Evolutionary conservation across 192 early-diverging fungal genomes (phyloP), one percentile per base, ranked within the genome.

Genomic region (Cetraspora pellucida): DNA sequence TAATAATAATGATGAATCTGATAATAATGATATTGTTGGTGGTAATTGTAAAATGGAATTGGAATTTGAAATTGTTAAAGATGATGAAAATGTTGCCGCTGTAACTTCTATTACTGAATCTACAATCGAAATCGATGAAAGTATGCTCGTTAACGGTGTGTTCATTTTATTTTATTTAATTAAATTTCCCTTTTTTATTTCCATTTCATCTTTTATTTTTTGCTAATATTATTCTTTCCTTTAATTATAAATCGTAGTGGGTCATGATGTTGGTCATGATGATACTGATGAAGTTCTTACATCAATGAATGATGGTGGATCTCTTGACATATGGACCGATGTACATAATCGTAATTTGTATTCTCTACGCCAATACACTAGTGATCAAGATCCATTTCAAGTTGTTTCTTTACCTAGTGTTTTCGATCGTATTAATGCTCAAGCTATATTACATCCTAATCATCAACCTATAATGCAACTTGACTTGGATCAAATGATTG

Each of bases 341-440:
- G 50, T 19, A 0, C 52, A 37, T 65, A 43, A 4, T 21, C 16
- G 4, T 9, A 17, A 52, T 23, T 43, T 49, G 0, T 85, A 77
- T 66, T 57, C 75, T n/a, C 67, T 85, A n/a, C 78, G 81, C 67
- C 84, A 81, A 59, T 85, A 77, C 49, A 85, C 84, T 7, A 83
- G 77, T 37, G 84, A 85, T 65, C 84, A 85, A 75, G 80, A 80
- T 31, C 65, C 58, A 45, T 74, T 81, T 23, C 80, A 81, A 57
- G 74, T 79, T 9, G 61, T 85, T 49, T 60, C 77, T 55, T 64
- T 85, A 66, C 78, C 82, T 55, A 77, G 81, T 25, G 2, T 47
- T 68, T 27, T 80, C 70, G 23, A 78, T 84, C 75, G 79, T 74
- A 16, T 44, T 46, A n/a, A 37, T 45, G 57, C 72, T 45, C 21